phyloP scores from a whole-genome alignment of 148 eudicot species.

The Camellia japonica region DNA sequence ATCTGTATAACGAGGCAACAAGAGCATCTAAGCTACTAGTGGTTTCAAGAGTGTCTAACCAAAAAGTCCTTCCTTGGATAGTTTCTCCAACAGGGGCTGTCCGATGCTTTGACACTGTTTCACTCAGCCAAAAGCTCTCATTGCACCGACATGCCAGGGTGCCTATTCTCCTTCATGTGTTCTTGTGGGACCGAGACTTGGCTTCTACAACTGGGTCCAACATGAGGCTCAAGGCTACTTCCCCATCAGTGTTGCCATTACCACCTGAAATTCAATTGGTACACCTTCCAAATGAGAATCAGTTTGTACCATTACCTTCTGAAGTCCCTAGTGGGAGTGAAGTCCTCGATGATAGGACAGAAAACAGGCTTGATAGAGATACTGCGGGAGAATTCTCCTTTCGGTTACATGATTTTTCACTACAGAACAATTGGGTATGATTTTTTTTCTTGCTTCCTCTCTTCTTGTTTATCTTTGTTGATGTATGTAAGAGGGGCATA shows the following conservation, averaged over 20 bases:
- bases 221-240: slow-evolving; percentile 19
- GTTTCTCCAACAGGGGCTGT: slow-evolving; percentile 68
- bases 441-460: background rate
- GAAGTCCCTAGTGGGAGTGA: slow-evolving; percentile 23
- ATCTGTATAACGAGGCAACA: slow-evolving; percentile 56
- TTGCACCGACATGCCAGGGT: slow-evolving; percentile 67
- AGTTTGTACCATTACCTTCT: slow-evolving; percentile 23
- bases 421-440: slow-evolving; percentile 62
- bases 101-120: slow-evolving; percentile 78
- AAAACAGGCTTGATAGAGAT: slow-evolving; percentile 45
- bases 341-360: slow-evolving; percentile 14
- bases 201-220: slow-evolving; percentile 19
- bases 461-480: background rate
- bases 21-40: slow-evolving; percentile 51
- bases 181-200: slow-evolving; percentile 44
- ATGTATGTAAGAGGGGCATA: background rate
- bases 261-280: slow-evolving; percentile 24
- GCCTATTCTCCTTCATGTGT: slow-evolving; percentile 55
- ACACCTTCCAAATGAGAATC: slow-evolving; percentile 22
- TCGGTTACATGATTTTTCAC: slow-evolving; percentile 51
- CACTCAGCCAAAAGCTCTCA: slow-evolving; percentile 81
- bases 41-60: slow-evolving; percentile 61
- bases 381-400: slow-evolving; percentile 69
- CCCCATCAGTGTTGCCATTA: slow-evolving; percentile 20
- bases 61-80: slow-evolving; percentile 86